These are phyloP conservation scores for Pseudogymnoascus destructans DNA, from an alignment of 2,329 filamentous ascomycete species.

Conservation along the genomic window DNA sequence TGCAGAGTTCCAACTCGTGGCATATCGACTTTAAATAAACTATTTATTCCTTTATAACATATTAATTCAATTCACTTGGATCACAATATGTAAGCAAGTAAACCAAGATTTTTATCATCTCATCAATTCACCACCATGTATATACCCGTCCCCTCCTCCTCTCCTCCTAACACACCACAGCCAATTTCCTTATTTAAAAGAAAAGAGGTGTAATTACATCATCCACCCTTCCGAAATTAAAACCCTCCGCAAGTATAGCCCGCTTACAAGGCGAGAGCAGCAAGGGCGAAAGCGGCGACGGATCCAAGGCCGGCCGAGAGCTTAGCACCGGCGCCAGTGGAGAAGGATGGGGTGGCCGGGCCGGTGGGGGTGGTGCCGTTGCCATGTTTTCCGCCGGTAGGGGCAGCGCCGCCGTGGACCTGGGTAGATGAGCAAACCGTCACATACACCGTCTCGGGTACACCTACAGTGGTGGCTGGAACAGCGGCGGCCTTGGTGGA, in stretches of 20 bases:
- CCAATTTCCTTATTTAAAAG: not conserved
- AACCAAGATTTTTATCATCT: not conserved
- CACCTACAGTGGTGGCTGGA: not conserved
- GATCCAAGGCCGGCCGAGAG: not conserved
- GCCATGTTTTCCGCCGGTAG: not conserved
- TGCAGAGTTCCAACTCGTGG: too few relatives aligned
- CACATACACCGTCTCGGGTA: not conserved
- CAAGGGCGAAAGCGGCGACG: not conserved
- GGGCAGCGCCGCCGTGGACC: not conserved
- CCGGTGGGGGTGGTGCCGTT: not conserved
- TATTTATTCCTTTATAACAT: too few relatives aligned
- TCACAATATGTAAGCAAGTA: not conserved
- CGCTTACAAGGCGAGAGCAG: not conserved
- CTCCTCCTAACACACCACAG: not conserved
- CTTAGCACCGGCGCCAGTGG: not conserved
- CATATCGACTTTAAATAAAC: too few relatives aligned
- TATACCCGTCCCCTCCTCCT: not conserved
- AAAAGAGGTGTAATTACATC: not conserved
- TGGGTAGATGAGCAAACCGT: not conserved
- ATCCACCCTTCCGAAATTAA: not conserved
- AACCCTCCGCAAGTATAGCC: not conserved
- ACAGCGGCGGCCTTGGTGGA: not conserved
- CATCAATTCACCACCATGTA: not conserved
- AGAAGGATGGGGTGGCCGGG: not conserved
- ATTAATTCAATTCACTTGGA: not conserved